Conservation (phyloP, 257 asterid genomes). For the Henckelia pumila region DNA sequence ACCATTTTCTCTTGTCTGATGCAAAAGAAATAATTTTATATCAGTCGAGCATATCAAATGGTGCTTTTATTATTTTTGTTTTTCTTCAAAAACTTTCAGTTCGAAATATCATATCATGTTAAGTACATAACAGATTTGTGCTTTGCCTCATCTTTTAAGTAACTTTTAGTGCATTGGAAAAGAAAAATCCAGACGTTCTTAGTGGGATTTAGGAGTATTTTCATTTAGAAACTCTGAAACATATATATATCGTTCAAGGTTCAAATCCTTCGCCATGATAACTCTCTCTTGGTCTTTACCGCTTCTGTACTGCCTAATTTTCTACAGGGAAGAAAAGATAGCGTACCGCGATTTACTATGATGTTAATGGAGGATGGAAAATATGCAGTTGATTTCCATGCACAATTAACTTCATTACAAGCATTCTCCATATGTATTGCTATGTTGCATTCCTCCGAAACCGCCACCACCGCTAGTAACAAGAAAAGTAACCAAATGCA, state of each 20-base stretch:
- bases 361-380: constrained; percentile 51
- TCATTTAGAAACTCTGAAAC: too few species aligned
- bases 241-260: not conserved
- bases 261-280: not conserved
- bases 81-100: too few species aligned
- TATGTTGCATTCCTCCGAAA: constrained; percentile 62
- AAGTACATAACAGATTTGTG: too few species aligned
- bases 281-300: not conserved
- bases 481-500: constrained; percentile 40
- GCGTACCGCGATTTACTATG: constrained; percentile 56
- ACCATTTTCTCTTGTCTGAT: not conserved
- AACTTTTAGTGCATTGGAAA: too few species aligned
- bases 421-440: constrained; percentile 84
- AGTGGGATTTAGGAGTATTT: too few species aligned
- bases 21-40: not conserved
- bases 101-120: too few species aligned
- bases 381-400: constrained; percentile 79
- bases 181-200: too few species aligned
- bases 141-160: too few species aligned
- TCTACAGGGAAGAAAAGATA: constrained; percentile 68
- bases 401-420: constrained; percentile 74
- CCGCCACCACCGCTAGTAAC: constrained; percentile 43
- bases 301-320: not conserved
- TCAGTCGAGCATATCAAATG: not conserved
- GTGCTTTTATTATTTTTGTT: too few species aligned